Percentiles rank a stretch among this genome's conserved stretches.
phyloP scores from a whole-genome alignment of 495 filamentous ascomycete species.

The Sordaria brevicollis region DNA sequence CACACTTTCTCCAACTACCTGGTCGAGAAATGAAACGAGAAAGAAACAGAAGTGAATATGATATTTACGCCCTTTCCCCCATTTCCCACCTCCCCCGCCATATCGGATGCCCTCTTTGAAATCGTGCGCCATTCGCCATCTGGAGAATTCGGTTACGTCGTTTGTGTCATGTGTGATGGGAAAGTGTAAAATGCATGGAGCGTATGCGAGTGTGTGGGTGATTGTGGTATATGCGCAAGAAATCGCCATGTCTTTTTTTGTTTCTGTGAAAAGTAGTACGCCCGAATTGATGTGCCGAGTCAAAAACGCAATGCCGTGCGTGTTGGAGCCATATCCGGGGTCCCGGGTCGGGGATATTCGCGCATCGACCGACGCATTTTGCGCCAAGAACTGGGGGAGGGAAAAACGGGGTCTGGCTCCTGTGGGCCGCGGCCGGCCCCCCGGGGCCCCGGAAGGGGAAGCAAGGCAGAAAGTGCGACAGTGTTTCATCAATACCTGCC shows the following conservation, averaged over 20 bases:
- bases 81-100: neutral
- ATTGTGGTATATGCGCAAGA: constrained; percentile 15
- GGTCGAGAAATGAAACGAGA: neutral
- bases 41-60: constrained; percentile 3
- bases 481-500: neutral
- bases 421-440: neutral
- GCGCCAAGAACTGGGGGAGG: neutral
- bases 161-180: constrained; percentile 3
- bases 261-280: neutral
- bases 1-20: neutral
- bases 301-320: too few relatives aligned
- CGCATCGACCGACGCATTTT: neutral
- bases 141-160: constrained; percentile 16
- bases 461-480: neutral
- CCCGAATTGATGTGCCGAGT: neutral
- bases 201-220: neutral
- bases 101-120: constrained; percentile 24
- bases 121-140: constrained; percentile 26
- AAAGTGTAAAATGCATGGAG: neutral
- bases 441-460: neutral
- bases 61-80: constrained; percentile 16
- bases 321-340: neutral
- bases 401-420: neutral
- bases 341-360: neutral
- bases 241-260: neutral